Evolutionary conservation across 2,329 filamentous ascomycete species (phyloP), one percentile per base, ranked within the genome.

Genomic region (Calonectria honghensis): DNA sequence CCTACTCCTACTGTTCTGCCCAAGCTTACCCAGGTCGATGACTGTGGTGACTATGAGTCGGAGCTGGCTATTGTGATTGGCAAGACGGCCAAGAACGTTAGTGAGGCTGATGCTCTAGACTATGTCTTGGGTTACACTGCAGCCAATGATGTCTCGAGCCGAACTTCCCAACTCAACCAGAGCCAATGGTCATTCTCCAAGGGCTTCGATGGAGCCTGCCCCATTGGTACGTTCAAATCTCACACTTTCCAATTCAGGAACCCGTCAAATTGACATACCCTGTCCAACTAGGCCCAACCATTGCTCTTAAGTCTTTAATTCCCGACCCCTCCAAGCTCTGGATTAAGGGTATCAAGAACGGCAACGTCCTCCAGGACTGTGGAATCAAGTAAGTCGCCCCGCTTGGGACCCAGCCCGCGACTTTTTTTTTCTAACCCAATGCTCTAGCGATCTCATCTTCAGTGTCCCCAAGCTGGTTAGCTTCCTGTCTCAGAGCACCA

Each of bases 91-190:
- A 82, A 87, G 85, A 90, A 93, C 76, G 90, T 92, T 13, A 84
- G 86, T 59, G 90, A 91, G 77, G 86, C 85, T 0, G 87, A 92
- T 35, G 91, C 91, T 6, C 80, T 91, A 66, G 87, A 89, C 76
- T 92, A 93, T 78, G 87, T 94, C 6, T 88, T 93, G 2, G 92
- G 92, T 35, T 94, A 94, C 81, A 92, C 91, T 0, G 88, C 88
- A 29, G 88, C 88, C 79, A 94, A 93, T 83, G 92, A 94, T 79
- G 88, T 94, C 9, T 92, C 91, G 6, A 81, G 80, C 27, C 79
- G 80, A n/a, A 79, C 77, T 20, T 78, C 79, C 14, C 80, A 81
- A 61, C 68, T 81, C 9, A 81, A 79, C 71, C 79, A 81, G 68
- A 81, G 79, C 45, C 80, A 81, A 9, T 81, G 80, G 80, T 80